Base-by-base conservation (phyloP, 2,329 filamentous ascomycete genomes). In the Colletotrichum coccodes region DNA sequence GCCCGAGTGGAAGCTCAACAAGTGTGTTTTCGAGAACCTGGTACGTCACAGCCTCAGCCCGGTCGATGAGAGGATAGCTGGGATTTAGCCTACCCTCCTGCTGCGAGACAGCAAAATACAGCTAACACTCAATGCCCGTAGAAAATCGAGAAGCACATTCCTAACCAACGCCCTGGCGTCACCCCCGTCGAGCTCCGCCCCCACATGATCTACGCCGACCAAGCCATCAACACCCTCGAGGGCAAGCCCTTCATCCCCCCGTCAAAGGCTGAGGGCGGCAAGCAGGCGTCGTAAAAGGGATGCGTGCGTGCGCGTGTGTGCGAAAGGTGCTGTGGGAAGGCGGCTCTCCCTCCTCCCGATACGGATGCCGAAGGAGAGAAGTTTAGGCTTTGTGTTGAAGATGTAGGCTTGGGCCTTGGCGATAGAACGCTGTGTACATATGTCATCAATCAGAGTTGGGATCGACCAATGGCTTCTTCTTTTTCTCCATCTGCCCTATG, bases 21-120 rank as follows among this genome's bases (percentile, higher is more conserved):
- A 91, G 84, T 99, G 96, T 82, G 95, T 98, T 56, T 98, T 93
- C 79, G 92, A 98, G 74, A 98, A 98, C 80, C 83, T 99, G 85
- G 96, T 99, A 86, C 71, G 92, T 86, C 59, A 11, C 38, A 4
- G 1, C 32, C 40, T 8, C 6, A 38, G 47, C 36, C 11, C 49
- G 16, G 6, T 23, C 6, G 32, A 58, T 56, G 11, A 14, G 36
- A 47, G 53, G 14, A 47, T 36, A 34, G 11, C 49, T 12, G 30
- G 30, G 23, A 34, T 21, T 56, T 71, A 34, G 14, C 30, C n/a
- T 16, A 36, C 8, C 9, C 4, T 1, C 1, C 9, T 21, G 3
- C 30, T 9, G 49, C 4, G 3, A 18, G 23, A 60, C 7, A 28
- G 6, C 3, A 6, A 11, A 14, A 7, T 32, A 42, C 9, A 0